Percentiles rank a stretch among this genome's conserved stretches.
Evolutionary conservation across 306 rosid species (phyloP).

Genomic region (Potentilla sterilis): DNA sequence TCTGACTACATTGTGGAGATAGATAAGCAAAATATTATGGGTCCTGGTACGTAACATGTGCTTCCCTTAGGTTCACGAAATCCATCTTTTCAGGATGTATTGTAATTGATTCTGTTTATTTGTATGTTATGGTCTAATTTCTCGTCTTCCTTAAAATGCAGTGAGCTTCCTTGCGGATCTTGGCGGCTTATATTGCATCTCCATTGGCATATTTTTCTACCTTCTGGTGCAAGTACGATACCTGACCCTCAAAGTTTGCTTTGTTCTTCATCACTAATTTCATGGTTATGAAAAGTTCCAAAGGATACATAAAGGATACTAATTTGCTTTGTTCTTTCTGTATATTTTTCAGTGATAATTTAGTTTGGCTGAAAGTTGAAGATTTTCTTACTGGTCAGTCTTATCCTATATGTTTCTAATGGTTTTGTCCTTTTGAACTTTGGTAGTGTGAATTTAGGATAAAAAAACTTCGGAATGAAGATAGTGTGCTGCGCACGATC

Average conservation of each 20-base stretch:
- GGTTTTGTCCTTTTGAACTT: conserved; percentile 3
- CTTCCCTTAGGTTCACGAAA: conserved; percentile 7
- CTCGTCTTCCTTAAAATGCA: conserved; percentile 35
- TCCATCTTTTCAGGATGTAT: not conserved
- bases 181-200: conserved; percentile 94
- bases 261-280: conserved; percentile 8
- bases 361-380: not conserved
- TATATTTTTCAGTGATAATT: not conserved
- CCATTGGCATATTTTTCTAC: conserved; percentile 80
- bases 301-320: not conserved
- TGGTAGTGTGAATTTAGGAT: conserved; percentile 79
- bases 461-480: conserved; percentile 81
- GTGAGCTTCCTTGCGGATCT: conserved; percentile 98
- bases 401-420: not conserved
- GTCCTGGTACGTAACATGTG: conserved; percentile 71
- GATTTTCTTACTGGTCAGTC: not conserved
- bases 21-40: conserved; percentile 59
- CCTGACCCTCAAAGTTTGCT: conserved; percentile 12
- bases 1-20: conserved; percentile 88
- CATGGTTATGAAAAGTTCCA: not conserved
- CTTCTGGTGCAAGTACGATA: conserved; percentile 72
- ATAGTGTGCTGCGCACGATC: conserved; percentile 56
- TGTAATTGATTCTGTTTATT: not conserved
- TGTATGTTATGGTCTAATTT: conserved; percentile 20
- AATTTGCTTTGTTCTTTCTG: too few species aligned